phyloP scores from a whole-genome alignment of 768 basidiomycete species.

The Amylocystis lapponica region DNA sequence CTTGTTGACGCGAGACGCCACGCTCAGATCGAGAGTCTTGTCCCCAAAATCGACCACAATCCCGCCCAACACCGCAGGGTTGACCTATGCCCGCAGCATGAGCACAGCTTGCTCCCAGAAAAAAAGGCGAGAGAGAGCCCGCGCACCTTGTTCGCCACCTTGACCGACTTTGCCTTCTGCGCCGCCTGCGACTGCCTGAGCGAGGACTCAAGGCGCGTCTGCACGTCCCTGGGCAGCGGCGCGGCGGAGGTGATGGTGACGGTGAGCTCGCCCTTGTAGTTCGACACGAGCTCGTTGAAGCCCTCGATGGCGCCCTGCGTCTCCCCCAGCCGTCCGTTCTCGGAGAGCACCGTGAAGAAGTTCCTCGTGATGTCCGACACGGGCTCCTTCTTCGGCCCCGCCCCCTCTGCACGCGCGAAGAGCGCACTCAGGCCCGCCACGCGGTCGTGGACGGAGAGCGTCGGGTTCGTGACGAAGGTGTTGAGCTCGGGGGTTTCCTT shows the following conservation, averaged over 20 bases:
- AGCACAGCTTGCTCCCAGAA: background rate
- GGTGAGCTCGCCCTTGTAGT: slow-evolving; percentile 89
- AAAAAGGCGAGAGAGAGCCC: no score
- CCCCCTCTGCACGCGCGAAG: slow-evolving; percentile 59
- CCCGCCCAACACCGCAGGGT: slow-evolving; percentile 88
- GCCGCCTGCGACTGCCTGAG: slow-evolving; percentile 86
- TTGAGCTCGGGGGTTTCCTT: slow-evolving; percentile 57
- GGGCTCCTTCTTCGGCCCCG: slow-evolving; percentile 63
- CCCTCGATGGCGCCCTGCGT: slow-evolving; percentile 83
- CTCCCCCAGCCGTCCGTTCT: slow-evolving; percentile 89
- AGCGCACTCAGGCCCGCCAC: slow-evolving; percentile 58
- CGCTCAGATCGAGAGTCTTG: slow-evolving; percentile 96
- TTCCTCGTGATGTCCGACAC: slow-evolving; percentile 87
- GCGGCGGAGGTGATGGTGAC: slow-evolving; percentile 87
- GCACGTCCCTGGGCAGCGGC: slow-evolving; percentile 71
- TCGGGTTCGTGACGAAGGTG: slow-evolving; percentile 84
- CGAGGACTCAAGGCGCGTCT: slow-evolving; percentile 73
- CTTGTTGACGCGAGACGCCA: slow-evolving; percentile 90
- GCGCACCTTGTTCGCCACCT: slow-evolving; percentile 87
- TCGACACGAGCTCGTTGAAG: slow-evolving; percentile 83
- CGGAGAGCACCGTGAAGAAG: slow-evolving; percentile 81
- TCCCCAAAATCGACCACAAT: slow-evolving; percentile 96
- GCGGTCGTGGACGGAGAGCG: slow-evolving; percentile 79
- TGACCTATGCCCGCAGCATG: slow-evolving; percentile 56
- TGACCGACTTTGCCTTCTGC: slow-evolving; percentile 81